phyloP scores from a whole-genome alignment of 1,139 yeast genomes.

The Pichia sp. region DNA sequence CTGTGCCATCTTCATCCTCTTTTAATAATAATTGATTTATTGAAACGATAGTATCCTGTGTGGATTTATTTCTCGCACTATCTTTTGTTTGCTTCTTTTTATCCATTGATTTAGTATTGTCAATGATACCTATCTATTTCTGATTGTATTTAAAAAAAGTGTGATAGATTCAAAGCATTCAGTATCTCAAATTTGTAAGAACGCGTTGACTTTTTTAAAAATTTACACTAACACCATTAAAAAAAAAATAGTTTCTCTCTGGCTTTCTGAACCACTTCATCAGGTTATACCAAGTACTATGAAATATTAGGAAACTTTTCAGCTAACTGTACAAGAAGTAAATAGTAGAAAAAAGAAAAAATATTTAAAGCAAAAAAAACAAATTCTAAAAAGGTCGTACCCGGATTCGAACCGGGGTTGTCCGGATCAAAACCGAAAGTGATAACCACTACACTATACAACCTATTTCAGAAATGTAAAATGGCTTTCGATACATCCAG shows the following conservation, averaged over 20 bases:
- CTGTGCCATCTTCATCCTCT: conserved; percentile 12
- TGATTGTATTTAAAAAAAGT: background rate
- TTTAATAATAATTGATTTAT: background rate
- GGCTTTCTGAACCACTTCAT: too few species aligned
- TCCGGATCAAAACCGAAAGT: conserved; percentile 70
- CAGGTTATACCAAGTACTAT: too few species aligned
- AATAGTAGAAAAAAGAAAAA: too few species aligned
- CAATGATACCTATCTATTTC: background rate
- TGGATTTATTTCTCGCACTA: background rate
- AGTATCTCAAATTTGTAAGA: background rate
- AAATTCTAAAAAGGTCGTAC: conserved; percentile 51
- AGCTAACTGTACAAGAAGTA: too few species aligned
- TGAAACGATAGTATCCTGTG: background rate
- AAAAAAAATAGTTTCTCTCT: too few species aligned
- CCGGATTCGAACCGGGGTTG: conserved; percentile 97
- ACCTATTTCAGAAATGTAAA: conserved; percentile 27
- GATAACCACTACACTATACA: conserved; percentile 63
- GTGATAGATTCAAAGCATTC: background rate
- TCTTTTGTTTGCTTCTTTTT: background rate
- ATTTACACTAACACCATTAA: too few species aligned
- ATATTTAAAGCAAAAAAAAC: background rate
- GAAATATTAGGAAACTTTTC: too few species aligned
- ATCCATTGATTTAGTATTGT: background rate
- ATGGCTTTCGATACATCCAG: too few species aligned
- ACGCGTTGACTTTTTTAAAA: too few species aligned